phyloP scores from a whole-genome alignment of 345 rosid species.

The Brassica carinata region DNA sequence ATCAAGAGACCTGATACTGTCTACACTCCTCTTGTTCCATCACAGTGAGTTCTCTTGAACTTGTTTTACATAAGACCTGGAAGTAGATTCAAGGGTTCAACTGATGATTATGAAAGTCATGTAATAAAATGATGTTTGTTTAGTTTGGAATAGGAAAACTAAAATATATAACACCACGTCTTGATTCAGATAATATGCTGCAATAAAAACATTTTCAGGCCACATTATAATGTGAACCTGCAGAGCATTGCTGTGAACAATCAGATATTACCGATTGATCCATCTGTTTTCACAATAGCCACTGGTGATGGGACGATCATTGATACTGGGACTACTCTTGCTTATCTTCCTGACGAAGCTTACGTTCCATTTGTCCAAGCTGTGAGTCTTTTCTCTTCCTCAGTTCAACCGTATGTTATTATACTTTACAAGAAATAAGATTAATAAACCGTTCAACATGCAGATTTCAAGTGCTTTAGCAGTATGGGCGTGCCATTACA shows the following conservation, averaged over 20 bases:
- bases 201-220: slow-evolving; percentile 58
- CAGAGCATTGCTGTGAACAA: slow-evolving; percentile 82
- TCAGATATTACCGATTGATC: slow-evolving; percentile 62
- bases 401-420: too few species aligned
- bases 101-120: too few species aligned
- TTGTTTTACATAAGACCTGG: too few species aligned
- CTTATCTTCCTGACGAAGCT: slow-evolving; percentile 85
- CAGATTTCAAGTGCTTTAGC: slow-evolving; percentile 66
- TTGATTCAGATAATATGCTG: slow-evolving; percentile 39
- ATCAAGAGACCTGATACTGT: slow-evolving; percentile 83
- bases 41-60: slow-evolving; percentile 76
- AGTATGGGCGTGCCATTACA: slow-evolving; percentile 52
- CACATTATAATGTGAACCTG: slow-evolving; percentile 94
- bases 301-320: slow-evolving; percentile 81
- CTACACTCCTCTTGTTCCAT: slow-evolving; percentile 80
- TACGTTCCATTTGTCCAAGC: slow-evolving; percentile 67
- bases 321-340: slow-evolving; percentile 97
- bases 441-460: slow-evolving; percentile 27
- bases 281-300: slow-evolving; percentile 78
- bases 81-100: too few species aligned
- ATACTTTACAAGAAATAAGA: slow-evolving; percentile 16
- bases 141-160: slow-evolving; percentile 22
- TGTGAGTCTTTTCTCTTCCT: too few species aligned
- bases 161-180: slow-evolving; percentile 24
- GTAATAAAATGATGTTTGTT: slow-evolving; percentile 6